Evolutionary conservation across 2,329 filamentous ascomycete species (phyloP).

Genomic region (Ophiocordyceps sinensis): DNA sequence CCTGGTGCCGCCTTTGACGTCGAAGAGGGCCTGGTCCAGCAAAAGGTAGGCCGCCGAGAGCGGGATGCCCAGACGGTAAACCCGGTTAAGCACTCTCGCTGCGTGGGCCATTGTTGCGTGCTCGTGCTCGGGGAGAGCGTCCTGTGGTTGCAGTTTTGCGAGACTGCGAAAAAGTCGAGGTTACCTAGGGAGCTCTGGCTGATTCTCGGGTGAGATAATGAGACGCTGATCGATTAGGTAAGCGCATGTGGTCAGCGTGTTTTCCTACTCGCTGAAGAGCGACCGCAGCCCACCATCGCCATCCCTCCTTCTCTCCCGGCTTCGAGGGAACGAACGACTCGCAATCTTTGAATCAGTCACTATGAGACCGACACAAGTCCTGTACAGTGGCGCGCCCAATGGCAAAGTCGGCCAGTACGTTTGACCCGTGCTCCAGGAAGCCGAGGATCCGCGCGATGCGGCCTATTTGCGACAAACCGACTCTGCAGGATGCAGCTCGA

Average conservation of each 20-base stretch:
- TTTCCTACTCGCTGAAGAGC: slow-evolving; percentile 3
- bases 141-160: not conserved
- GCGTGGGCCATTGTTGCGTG: slow-evolving; percentile 29
- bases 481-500: not conserved
- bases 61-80: slow-evolving; percentile 61
- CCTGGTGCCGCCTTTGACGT: slow-evolving; percentile 86
- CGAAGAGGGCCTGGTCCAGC: slow-evolving; percentile 75
- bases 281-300: slow-evolving; percentile 5
- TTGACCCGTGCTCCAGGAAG: not conserved
- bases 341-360: slow-evolving; percentile 13
- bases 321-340: slow-evolving; percentile 10
- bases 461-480: not conserved
- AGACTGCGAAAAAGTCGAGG: not conserved
- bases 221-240: slow-evolving; percentile 14
- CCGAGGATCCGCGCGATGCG: not conserved
- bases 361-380: slow-evolving; percentile 27
- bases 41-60: slow-evolving; percentile 52
- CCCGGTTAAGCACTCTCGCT: slow-evolving; percentile 41
- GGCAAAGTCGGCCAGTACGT: slow-evolving; percentile 21
- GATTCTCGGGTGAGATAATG: not conserved
- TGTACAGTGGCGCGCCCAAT: slow-evolving; percentile 19
- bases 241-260: slow-evolving; percentile 11
- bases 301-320: slow-evolving; percentile 7
- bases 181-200: no score
- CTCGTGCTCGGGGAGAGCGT: not conserved